Percentiles rank a stretch among this genome's conserved stretches.
Evolutionary conservation across 768 basidiomycete species (phyloP).

Genomic region (Russula sp.): DNA sequence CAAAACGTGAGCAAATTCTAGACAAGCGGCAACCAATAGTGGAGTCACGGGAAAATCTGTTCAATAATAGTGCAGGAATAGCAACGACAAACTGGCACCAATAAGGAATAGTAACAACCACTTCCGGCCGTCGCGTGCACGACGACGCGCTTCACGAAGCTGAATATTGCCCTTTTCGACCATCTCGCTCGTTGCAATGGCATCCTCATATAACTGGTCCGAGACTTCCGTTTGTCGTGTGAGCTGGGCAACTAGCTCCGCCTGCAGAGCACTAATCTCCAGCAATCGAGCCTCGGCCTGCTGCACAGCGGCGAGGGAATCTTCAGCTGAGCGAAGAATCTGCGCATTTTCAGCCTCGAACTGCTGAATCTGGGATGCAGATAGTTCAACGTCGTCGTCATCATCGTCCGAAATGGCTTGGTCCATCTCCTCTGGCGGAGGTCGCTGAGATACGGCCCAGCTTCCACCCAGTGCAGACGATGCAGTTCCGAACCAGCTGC

Average conservation of each 20-base stretch:
- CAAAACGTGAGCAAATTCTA: not conserved
- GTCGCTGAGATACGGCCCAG: slow-evolving; percentile 45
- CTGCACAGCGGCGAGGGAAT: slow-evolving; percentile 84
- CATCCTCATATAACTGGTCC: slow-evolving; percentile 93
- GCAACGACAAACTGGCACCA: slow-evolving; percentile 83
- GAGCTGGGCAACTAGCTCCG: slow-evolving; percentile 85
- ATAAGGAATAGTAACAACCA: slow-evolving; percentile 91
- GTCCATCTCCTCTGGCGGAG: slow-evolving; percentile 39
- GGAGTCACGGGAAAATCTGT: not conserved
- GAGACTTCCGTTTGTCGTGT: slow-evolving; percentile 88
- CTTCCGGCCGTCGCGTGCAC: slow-evolving; percentile 82
- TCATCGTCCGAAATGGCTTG: slow-evolving; percentile 55
- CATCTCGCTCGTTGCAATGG: slow-evolving; percentile 78
- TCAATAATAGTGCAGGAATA: slow-evolving; percentile 92
- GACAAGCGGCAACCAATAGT: not conserved
- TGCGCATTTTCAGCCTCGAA: slow-evolving; percentile 91
- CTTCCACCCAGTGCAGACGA: slow-evolving; percentile 40
- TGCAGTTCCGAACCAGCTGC: slow-evolving; percentile 49
- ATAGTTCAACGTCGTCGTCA: slow-evolving; percentile 78
- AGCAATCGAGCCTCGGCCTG: slow-evolving; percentile 87
- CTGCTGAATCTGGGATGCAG: slow-evolving; percentile 83
- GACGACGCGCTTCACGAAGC: slow-evolving; percentile 81
- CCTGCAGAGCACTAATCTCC: slow-evolving; percentile 92
- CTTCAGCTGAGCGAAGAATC: slow-evolving; percentile 79
- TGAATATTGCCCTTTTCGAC: slow-evolving; percentile 90